Evolutionary conservation across 768 basidiomycete species (phyloP), one percentile per base, ranked within the genome.

Genomic region (Filobasidium wieringae): DNA sequence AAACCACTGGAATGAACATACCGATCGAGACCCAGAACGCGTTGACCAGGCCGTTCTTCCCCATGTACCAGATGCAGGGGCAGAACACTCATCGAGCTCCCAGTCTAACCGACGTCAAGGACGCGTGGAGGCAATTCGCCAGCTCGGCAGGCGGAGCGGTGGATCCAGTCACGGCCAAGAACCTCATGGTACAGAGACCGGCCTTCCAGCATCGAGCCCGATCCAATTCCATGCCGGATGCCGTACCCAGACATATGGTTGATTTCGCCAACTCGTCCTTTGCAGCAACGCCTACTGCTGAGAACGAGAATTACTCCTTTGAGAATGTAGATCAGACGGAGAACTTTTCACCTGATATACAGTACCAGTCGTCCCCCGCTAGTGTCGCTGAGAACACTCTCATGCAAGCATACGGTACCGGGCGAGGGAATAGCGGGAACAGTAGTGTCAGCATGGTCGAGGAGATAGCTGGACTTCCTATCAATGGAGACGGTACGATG

Each of bases 91-190:
- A 47, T 7, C 43, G 53, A 47, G 59, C 65, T 47, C 66, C 69
- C 5, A 69, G 64, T 54, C 57, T 67, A 40, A 53, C 60, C 11
- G 70, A 72, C 55, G 64, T 68, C 39, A 69, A 72, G 55, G 70
- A 72, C 61, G 50, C 68, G 1, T 72, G 70, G 70, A 65, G 66
- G 39, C 19, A 66, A 55, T 72, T 68, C 58, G 69, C 29, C 27
- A 14, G 50, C 8, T 7, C 29, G 27, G 14, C 43, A 47, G 43
- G 14, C 43, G 3, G n/a, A 51, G 29, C 17, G 27, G 50, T 6
- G 32, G 50, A 15, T n/a, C 17, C 15, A 15, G 17, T 4, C 27
- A 15, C 27, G 27, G 27, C 2, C 43, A 11, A 30, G 29, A 30
- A 34, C 15, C 17, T 29, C 50, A n/a, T n/a, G n/a, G n/a, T n/a